phyloP scores from a whole-genome alignment of 2,329 filamentous ascomycete species.

The Byssochlamys sp. region DNA sequence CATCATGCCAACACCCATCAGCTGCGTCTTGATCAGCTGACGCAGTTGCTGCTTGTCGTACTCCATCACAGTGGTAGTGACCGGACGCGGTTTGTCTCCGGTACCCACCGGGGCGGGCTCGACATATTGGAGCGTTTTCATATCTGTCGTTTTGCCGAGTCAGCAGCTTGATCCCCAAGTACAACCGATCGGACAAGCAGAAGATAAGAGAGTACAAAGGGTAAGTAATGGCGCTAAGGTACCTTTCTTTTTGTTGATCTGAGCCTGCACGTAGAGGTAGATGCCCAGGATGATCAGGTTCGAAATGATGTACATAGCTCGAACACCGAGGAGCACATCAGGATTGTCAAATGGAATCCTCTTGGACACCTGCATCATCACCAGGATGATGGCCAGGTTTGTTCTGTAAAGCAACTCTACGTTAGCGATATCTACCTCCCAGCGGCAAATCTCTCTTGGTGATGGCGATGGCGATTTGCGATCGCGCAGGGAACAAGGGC shows the following conservation, averaged over 20 bases:
- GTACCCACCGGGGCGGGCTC: constrained; percentile 90
- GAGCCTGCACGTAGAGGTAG: constrained; percentile 73
- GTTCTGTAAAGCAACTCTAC: constrained; percentile 47
- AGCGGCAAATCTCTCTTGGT: neutral
- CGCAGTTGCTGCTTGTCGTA: constrained; percentile 86
- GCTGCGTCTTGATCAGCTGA: constrained; percentile 73
- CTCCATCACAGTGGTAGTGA: constrained; percentile 90
- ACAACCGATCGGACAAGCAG: neutral
- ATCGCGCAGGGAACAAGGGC: neutral
- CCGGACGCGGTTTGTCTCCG: constrained; percentile 85
- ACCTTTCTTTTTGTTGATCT: constrained; percentile 98
- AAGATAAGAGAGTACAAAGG: neutral
- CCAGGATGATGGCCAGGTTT: constrained; percentile 88
- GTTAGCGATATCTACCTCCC: constrained; percentile 6
- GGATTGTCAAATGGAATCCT: constrained; percentile 88
- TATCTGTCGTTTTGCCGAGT: constrained; percentile 48
- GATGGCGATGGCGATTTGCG: neutral
- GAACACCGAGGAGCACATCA: constrained; percentile 55
- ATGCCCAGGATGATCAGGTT: constrained; percentile 76
- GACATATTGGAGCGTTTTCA: constrained; percentile 97
- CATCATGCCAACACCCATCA: constrained; percentile 98
- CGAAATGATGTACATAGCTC: constrained; percentile 56
- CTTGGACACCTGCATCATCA: constrained; percentile 98
- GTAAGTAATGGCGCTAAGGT: constrained; percentile 23
- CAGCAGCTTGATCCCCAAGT: neutral